Evolutionary conservation across 805 yeast species (phyloP), one percentile per base, ranked within the genome.

Genomic region (Yarrowia phangngaensis): DNA sequence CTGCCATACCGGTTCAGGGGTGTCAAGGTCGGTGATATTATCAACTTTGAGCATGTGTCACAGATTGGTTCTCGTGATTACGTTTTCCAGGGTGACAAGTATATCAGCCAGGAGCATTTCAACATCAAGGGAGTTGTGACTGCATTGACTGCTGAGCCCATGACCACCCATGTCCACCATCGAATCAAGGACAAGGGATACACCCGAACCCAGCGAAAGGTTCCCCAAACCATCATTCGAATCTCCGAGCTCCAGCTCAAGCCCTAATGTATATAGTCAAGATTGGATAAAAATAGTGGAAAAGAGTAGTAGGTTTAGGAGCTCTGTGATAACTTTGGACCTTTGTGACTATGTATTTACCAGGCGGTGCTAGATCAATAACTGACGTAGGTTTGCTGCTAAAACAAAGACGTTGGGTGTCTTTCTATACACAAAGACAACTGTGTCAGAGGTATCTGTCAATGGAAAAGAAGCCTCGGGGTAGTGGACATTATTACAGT

Each of bases 1-100:
- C 66, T 92, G 29, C 96, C 97, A 3, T 89, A 77, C 65, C 76
- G 79, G 55, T 62, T 92, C 70, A 82, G 79, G 58, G 76, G 78
- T 48, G 92, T 82, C 8, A 73, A 79, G 46, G 80, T 90, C 4
- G 98, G 99, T 14, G 96, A 89, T 64, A 71, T 72, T n/a, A 70
- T 92, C 45, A 68, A 72, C 38, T 74, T 92, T 61, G 78, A 76
- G 54, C 81, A 87, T 58, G 88, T 90, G 26, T 76, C 82, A 12
- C 80, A 87, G 8, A 66, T 92, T 20, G 98, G 98, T 2, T 80
- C 94, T 7, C 80, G 95, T 40, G 82, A 86, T 61, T 84, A 76
- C 68, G 87, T 88, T 9, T 73, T 76, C 51, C 71, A 75, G 46
- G 80, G 77, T 38, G 67, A 70, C 41, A 73, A 78, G 15, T 56